phyloP scores from a whole-genome alignment of 1,284 basidiomycete genomes.

The Ganoderma resinaceum region DNA sequence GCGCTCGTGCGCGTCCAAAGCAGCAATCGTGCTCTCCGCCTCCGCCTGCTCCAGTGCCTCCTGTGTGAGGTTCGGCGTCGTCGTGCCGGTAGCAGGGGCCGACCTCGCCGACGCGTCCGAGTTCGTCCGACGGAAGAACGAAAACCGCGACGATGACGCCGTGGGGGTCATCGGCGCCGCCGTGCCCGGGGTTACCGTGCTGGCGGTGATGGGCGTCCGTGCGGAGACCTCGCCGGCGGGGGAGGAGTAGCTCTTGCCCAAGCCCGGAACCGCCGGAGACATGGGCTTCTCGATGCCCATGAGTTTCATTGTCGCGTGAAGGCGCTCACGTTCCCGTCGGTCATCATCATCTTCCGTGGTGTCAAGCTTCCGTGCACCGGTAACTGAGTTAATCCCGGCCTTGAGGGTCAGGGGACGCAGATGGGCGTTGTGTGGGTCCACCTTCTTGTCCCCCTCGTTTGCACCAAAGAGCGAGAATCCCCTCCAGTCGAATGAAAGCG shows the following conservation, averaged over 20 bases:
- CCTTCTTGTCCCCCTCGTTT: constrained; percentile 64
- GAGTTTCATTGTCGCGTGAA: constrained; percentile 89
- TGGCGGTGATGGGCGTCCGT: constrained; percentile 40
- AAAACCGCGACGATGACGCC: constrained; percentile 58
- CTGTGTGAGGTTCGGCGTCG: constrained; percentile 62
- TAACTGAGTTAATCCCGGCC: constrained; percentile 60
- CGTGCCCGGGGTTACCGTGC: constrained; percentile 40
- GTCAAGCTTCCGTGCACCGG: constrained; percentile 75
- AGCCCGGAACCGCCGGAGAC: constrained; percentile 43
- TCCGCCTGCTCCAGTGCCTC: constrained; percentile 80
- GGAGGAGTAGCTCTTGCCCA: constrained; percentile 53
- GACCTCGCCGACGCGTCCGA: constrained; percentile 58
- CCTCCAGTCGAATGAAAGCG: constrained; percentile 85
- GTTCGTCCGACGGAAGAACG: constrained; percentile 68
- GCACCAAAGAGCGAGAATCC: constrained; percentile 71
- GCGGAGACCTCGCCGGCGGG: constrained; percentile 38
- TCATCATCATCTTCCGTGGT: constrained; percentile 91
- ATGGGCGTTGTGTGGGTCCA: constrained; percentile 39
- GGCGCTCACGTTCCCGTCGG: constrained; percentile 79
- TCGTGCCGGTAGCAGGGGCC: constrained; percentile 43
- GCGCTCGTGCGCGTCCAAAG: constrained; percentile 78
- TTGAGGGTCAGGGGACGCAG: constrained; percentile 78
- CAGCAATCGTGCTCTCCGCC: constrained; percentile 74
- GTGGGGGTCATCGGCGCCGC: constrained; percentile 34
- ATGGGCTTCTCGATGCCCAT: constrained; percentile 84